Base-by-base conservation (phyloP, 495 filamentous ascomycete genomes). In the Paragyromitra xinjiangensis region DNA sequence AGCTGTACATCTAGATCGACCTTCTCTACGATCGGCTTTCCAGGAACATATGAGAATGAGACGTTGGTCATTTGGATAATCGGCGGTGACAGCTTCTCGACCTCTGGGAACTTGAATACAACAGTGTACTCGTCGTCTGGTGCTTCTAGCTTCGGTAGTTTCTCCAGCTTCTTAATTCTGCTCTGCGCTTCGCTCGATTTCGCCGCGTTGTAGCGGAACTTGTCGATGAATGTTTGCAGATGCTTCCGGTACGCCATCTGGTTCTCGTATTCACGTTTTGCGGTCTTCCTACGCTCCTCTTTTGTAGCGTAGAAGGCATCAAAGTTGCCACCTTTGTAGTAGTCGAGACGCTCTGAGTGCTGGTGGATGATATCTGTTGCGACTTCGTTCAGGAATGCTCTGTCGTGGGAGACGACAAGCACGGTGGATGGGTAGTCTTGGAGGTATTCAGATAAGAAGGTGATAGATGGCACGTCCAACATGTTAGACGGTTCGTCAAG, bases 401-500 rank as follows among this genome's bases (percentile, higher is more conserved):
- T 89, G 89, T 99, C 95, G 90, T 99, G 95, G 85, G 93, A 97
- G 73, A 99, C 95, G 65, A 99, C 96, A 8, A 99, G 88, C 24
- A 99, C 89, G 7, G 95, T 98, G 83, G 93, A 97, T 3, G 95
- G 94, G 83, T 99, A 99, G 58, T 87, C 86, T 82, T 97, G 93
- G 6, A 99, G 92, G 80, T 99, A 99, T 81, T 93, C 97, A 14
- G 95, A 92, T 82, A 99, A 88, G 90, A 98, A 99, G 64, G 95
- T 97, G 79, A 98, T 98, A n/a, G 96, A 98, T 6, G 95, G 96
- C 75, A 98, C 95, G 84, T 99, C 95, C 93, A 99, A 94, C 95
- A 99, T 99, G 90, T 99, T 99, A 63, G 96, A 98, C 83, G 95
- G 95, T 89, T 99, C 95, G 85, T 99, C 95, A 82, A 99, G 93